These are phyloP conservation scores for Bryopsis sp. DNA, from an alignment of 139 green algal genomes.

Conservation along the genomic window DNA sequence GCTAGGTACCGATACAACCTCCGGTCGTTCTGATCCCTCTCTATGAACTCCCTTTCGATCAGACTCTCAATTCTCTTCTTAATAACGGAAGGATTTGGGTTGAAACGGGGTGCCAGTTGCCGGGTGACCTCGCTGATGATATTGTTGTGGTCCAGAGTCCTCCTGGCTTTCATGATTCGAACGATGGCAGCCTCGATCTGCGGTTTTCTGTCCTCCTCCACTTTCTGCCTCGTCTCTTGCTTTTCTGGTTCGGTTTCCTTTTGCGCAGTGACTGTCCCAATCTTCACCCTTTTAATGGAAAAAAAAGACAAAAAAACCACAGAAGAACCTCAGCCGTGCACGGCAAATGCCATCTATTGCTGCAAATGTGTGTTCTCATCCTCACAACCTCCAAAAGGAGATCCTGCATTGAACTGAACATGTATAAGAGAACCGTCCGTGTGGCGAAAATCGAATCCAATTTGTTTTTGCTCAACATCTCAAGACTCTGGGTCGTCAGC, in stretches of 20 bases:
- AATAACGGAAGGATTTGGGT: conserved; percentile 82
- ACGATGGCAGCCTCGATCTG: conserved; percentile 98
- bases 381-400: too few relatives aligned
- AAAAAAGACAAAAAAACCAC: too few relatives aligned
- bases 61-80: conserved; percentile 98
- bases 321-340: conserved; percentile 40
- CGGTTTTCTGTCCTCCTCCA: conserved; percentile 95
- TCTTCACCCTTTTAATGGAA: too few relatives aligned
- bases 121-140: conserved; percentile 81
- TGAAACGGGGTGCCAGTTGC: conserved; percentile 77
- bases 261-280: conserved; percentile 46
- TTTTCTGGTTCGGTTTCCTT: conserved; percentile 49
- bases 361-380: too few relatives aligned
- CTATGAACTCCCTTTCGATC: conserved; percentile 95
- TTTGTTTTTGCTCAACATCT: too few relatives aligned
- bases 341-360: background rate
- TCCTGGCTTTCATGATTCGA: conserved; percentile 91
- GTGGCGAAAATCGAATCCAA: too few relatives aligned
- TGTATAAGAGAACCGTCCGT: too few relatives aligned
- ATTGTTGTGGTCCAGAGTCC: conserved; percentile 68
- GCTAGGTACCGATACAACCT: conserved; percentile 84
- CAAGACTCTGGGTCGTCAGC: too few relatives aligned
- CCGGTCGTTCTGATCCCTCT: conserved; percentile 81
- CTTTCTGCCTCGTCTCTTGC: conserved; percentile 78
- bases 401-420: too few relatives aligned